Conservation (phyloP, 192 early-diverging fungal genomes). For the Gigaspora rosea region DNA sequence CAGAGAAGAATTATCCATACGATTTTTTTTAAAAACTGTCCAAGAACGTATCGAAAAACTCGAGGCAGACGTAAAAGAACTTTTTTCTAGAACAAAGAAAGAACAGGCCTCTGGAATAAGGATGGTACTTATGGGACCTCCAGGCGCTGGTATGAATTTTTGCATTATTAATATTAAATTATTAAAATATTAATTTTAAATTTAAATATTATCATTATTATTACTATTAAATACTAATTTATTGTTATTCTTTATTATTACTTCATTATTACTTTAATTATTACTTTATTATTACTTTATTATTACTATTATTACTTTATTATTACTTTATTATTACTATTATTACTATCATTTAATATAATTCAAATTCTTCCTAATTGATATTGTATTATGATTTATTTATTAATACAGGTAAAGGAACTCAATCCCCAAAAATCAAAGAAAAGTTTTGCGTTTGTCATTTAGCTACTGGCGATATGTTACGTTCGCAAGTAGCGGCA, state of each 20-base stretch:
- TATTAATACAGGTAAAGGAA: slow-evolving; percentile 70
- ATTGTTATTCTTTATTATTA: no score
- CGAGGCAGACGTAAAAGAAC: slow-evolving; percentile 23
- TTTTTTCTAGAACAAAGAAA: background rate
- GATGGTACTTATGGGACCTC: slow-evolving; percentile 91
- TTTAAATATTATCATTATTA: no score
- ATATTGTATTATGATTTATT: slow-evolving; percentile 18
- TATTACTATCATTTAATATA: background rate
- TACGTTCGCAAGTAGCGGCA: slow-evolving; percentile 90
- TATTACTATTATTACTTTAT: no score
- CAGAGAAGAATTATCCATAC: slow-evolving; percentile 8
- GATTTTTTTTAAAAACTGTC: background rate
- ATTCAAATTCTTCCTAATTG: background rate
- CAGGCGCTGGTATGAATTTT: slow-evolving; percentile 75
- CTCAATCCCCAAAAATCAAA: slow-evolving; percentile 95
- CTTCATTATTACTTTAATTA: no score
- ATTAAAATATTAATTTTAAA: background rate
- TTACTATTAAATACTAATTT: no score
- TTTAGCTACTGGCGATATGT: slow-evolving; percentile 99
- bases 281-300: no score
- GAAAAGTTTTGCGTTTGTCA: slow-evolving; percentile 96
- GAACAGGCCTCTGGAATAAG: slow-evolving; percentile 44
- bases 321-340: no score
- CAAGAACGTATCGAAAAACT: slow-evolving; percentile 33
- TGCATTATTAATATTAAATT: background rate